These are phyloP conservation scores for Magnusiomyces clavatus DNA, from an alignment of 1,139 yeast species.

Conservation along the genomic window DNA sequence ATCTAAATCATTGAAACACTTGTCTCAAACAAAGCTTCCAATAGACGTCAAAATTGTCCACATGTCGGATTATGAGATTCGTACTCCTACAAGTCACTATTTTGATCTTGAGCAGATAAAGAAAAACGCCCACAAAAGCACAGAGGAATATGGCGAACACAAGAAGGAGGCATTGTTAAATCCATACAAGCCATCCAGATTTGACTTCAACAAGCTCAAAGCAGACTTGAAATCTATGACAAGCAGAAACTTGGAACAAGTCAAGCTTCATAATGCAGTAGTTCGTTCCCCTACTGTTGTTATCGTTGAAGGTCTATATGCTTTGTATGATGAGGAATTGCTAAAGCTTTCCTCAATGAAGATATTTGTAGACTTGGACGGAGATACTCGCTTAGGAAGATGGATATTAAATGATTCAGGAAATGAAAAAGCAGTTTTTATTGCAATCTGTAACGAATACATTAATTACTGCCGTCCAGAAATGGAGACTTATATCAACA, in stretches of 20 bases:
- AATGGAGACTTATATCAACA: conserved; percentile 58
- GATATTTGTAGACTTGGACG: conserved; percentile 78
- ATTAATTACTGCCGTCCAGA: conserved; percentile 44
- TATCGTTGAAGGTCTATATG: conserved; percentile 73
- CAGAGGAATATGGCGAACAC: conserved; percentile 10
- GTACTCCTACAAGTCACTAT: conserved; percentile 8
- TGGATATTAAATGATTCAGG: conserved; percentile 42
- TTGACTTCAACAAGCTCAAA: conserved; percentile 34
- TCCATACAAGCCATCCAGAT: conserved; percentile 28
- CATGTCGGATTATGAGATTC: conserved; percentile 26
- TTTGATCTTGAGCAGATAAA: background rate
- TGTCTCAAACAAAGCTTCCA: conserved; percentile 6
- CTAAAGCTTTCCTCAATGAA: conserved; percentile 54
- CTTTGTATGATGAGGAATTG: conserved; percentile 58
- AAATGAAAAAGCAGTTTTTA: conserved; percentile 34
- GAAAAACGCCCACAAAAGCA: conserved; percentile 4
- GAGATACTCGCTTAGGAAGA: conserved; percentile 73
- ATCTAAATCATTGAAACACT: conserved; percentile 13
- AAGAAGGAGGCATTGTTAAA: background rate
- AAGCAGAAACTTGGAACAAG: background rate
- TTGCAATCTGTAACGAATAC: conserved; percentile 42
- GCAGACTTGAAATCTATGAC: conserved; percentile 18
- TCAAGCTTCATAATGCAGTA: conserved; percentile 2
- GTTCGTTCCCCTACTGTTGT: conserved; percentile 32
- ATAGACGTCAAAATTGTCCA: conserved; percentile 21